These are phyloP conservation scores for Tinospora cordifolia DNA, from an alignment of 164 flowering plant species.

Conservation along the genomic window DNA sequence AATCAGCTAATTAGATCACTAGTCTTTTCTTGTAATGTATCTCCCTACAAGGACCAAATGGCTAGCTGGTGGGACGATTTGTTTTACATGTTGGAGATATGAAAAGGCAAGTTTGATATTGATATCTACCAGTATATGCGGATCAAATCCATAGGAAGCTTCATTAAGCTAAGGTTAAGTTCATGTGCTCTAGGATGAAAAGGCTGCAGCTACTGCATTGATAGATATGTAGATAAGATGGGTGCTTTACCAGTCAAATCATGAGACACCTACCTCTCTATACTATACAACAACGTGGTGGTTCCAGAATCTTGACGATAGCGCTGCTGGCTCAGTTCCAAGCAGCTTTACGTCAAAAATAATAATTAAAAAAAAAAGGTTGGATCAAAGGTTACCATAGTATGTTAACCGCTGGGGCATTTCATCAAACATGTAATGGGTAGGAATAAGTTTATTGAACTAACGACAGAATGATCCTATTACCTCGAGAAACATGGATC, in stretches of 20 bases:
- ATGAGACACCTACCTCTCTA: too few species aligned
- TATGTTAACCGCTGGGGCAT: slow-evolving; percentile 24
- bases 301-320: background rate
- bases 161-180: background rate
- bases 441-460: background rate
- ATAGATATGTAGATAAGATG: background rate
- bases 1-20: background rate
- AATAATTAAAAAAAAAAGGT: too few species aligned
- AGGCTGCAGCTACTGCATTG: background rate
- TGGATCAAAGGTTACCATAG: background rate
- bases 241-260: background rate
- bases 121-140: background rate
- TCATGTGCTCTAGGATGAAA: background rate
- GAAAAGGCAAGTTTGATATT: background rate
- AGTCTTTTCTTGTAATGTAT: background rate
- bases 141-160: background rate
- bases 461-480: background rate
- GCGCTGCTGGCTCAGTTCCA: background rate
- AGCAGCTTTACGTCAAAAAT: background rate
- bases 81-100: background rate
- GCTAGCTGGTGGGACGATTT: background rate
- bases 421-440: slow-evolving; percentile 30
- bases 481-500: background rate
- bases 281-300: background rate
- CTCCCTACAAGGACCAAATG: background rate